Evolutionary conservation across 192 early-diverging fungal species (phyloP).

Genomic region (Gigaspora rosea): DNA sequence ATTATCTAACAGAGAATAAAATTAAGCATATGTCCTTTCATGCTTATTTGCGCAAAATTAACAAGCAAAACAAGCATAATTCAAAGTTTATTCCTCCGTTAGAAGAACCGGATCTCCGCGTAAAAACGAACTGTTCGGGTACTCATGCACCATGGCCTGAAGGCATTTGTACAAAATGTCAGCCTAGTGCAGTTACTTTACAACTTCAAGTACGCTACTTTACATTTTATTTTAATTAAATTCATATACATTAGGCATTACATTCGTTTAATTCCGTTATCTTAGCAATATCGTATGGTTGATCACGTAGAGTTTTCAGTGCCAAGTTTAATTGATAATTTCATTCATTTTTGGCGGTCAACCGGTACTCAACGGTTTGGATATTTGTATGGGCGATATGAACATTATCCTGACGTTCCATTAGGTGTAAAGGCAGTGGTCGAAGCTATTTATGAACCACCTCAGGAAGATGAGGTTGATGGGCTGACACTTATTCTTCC

Average conservation of each 20-base stretch:
- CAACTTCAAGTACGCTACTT: constrained; percentile 64
- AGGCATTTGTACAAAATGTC: constrained; percentile 97
- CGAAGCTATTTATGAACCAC: constrained; percentile 91
- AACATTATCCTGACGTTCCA: constrained; percentile 87
- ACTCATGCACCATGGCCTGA: constrained; percentile 89
- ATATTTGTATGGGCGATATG: constrained; percentile 92
- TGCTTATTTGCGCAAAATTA: constrained; percentile 78
- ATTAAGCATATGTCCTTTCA: constrained; percentile 99
- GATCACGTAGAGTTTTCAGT: constrained; percentile 96
- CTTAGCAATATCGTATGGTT: constrained; percentile 86
- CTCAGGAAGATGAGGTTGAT: constrained; percentile 78
- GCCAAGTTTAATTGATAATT: constrained; percentile 73
- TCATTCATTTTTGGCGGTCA: constrained; percentile 84
- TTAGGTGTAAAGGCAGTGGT: constrained; percentile 96
- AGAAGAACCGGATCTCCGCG: constrained; percentile 80
- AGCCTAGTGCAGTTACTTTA: constrained; percentile 89
- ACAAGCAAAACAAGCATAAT: constrained; percentile 63
- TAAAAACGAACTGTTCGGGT: constrained; percentile 75
- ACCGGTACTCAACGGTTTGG: constrained; percentile 91
- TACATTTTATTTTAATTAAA: constrained; percentile 26
- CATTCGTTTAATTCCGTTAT: not conserved
- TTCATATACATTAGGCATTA: not conserved
- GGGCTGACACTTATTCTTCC: constrained; percentile 63
- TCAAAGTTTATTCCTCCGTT: constrained; percentile 75
- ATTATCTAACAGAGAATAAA: constrained; percentile 84